A percentile compares a stretch with the other conserved stretches of the same genome.
Conservation (phyloP, 2,329 filamentous ascomycete genomes). For the Cercospora sojina region DNA sequence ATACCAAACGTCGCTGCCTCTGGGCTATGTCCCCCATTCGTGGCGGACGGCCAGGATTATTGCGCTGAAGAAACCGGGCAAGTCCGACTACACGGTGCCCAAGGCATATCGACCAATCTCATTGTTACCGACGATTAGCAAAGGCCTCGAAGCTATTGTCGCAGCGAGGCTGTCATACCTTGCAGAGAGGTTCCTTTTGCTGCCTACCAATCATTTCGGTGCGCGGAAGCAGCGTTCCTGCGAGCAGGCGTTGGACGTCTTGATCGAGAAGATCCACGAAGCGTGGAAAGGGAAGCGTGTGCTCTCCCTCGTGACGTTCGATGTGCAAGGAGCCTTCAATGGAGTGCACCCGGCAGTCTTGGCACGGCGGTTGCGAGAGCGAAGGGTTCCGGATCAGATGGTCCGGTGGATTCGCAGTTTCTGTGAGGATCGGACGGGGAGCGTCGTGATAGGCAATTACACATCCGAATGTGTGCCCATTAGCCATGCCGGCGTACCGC, state of each 20-base stretch:
- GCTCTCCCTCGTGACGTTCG: too few relatives aligned
- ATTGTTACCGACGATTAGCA: slow-evolving; percentile 35
- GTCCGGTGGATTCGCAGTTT: neutral
- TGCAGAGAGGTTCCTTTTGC: slow-evolving; percentile 23
- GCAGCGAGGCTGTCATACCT: slow-evolving; percentile 25
- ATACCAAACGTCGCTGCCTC: neutral
- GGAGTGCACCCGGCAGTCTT: neutral
- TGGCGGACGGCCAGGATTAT: neutral
- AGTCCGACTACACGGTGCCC: slow-evolving; percentile 32
- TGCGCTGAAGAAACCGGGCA: slow-evolving; percentile 11
- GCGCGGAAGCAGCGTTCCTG: too few relatives aligned
- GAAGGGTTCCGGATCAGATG: neutral
- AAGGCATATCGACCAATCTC: slow-evolving; percentile 35
- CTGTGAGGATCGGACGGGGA: too few relatives aligned
- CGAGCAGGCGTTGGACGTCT: too few relatives aligned
- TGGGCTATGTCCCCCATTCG: too few relatives aligned
- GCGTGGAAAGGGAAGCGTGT: too few relatives aligned
- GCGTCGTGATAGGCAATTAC: too few relatives aligned
- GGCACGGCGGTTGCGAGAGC: neutral
- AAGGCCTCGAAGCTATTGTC: slow-evolving; percentile 34
- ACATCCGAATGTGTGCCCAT: too few relatives aligned
- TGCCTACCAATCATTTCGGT: too few relatives aligned
- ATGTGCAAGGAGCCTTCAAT: slow-evolving; percentile 5
- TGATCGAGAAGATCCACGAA: too few relatives aligned
- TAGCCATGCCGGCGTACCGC: too few relatives aligned